Conservation (phyloP, 176 grass and related monocot genomes). For the Chloris gayana region DNA sequence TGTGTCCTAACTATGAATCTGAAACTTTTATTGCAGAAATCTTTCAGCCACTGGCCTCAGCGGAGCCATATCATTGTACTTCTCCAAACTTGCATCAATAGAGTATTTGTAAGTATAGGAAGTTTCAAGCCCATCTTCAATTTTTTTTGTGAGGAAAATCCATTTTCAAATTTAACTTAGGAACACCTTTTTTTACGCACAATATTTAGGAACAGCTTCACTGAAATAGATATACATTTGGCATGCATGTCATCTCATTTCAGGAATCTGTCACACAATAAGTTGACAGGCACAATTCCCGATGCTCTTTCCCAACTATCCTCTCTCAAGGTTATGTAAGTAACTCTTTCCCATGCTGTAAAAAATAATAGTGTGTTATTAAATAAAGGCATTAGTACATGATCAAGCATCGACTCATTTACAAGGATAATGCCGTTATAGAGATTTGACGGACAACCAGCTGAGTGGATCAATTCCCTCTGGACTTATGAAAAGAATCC, state of each 20-base stretch:
- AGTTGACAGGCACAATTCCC: conserved; percentile 58
- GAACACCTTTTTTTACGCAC: no score
- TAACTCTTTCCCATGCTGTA: not conserved
- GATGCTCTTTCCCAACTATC: conserved; percentile 42
- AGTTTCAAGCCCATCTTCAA: no score
- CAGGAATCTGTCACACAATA: conserved; percentile 73
- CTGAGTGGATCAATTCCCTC: conserved; percentile 49
- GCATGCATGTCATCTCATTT: not conserved
- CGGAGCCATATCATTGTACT: conserved; percentile 45
- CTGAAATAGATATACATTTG: not conserved
- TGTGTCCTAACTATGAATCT: no score
- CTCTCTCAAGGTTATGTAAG: conserved; percentile 61
- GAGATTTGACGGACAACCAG: conserved; percentile 63
- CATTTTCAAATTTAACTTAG: no score
- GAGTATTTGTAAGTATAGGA: conserved; percentile 58
- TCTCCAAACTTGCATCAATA: conserved; percentile 41
- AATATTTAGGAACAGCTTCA: not conserved
- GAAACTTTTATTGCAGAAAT: conserved; percentile 43
- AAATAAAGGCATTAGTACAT: no score
- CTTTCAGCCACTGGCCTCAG: conserved; percentile 47
- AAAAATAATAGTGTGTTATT: no score
- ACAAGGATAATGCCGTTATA: no score
- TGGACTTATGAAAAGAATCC: conserved; percentile 42
- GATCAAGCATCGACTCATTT: not conserved
- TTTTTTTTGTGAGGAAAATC: no score